Evolutionary conservation across 1,139 yeast genomes (phyloP).

Genomic region (Geotrichum australiense): DNA sequence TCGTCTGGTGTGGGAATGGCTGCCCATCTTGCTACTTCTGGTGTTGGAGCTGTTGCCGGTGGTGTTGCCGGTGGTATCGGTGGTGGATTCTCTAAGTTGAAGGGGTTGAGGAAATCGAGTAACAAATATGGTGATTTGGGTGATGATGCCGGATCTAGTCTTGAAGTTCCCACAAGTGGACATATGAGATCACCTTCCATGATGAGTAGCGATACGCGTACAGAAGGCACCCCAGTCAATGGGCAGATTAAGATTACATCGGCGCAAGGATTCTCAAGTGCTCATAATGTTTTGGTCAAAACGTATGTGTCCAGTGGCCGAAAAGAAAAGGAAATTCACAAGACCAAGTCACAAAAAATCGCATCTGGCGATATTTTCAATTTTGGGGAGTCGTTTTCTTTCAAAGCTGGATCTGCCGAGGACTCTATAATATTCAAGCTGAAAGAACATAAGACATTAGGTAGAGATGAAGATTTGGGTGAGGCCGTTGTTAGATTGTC

Average conservation of each 20-base stretch:
- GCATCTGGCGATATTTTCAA: slow-evolving; percentile 42
- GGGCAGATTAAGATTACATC: slow-evolving; percentile 28
- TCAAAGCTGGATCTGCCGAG: slow-evolving; percentile 52
- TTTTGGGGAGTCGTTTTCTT: slow-evolving; percentile 62
- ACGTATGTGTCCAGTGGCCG: slow-evolving; percentile 26
- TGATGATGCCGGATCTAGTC: slow-evolving; percentile 20
- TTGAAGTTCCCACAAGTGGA: slow-evolving; percentile 11
- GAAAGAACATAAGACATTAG: slow-evolving; percentile 65
- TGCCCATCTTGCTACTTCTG: slow-evolving; percentile 30
- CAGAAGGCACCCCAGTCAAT: slow-evolving; percentile 19
- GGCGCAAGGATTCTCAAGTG: slow-evolving; percentile 28
- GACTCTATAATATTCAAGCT: slow-evolving; percentile 54
- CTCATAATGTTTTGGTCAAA: slow-evolving; percentile 29
- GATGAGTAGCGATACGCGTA: slow-evolving; percentile 20
- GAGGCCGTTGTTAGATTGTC: slow-evolving; percentile 36
- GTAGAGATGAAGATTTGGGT: slow-evolving; percentile 63
- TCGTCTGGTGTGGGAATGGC: slow-evolving; percentile 21
- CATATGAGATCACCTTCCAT: slow-evolving; percentile 18
- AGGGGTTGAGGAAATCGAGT: slow-evolving; percentile 7
- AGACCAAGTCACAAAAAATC: slow-evolving; percentile 54
- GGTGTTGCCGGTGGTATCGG: slow-evolving; percentile 41
- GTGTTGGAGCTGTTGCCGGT: slow-evolving; percentile 37
- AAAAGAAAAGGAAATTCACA: slow-evolving; percentile 49
- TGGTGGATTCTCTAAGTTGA: slow-evolving; percentile 23
- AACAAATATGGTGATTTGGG: slow-evolving; percentile 24